phyloP scores from a whole-genome alignment of 1,139 yeast genomes.

The Hansenula anomala region DNA sequence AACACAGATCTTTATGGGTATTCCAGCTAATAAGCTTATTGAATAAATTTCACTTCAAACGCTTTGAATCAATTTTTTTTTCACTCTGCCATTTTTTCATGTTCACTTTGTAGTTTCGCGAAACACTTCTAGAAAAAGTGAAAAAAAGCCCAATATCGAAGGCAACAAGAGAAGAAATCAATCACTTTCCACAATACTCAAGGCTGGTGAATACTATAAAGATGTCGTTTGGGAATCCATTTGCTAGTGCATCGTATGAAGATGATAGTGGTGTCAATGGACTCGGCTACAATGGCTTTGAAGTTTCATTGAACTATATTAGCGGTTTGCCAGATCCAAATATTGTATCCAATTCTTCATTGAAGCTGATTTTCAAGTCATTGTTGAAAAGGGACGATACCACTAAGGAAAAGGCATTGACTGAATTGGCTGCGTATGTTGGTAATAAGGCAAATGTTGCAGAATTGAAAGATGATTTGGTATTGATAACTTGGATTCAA shows the following conservation, averaged over 20 bases:
- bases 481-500: conserved; percentile 70
- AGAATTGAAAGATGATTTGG: conserved; percentile 41
- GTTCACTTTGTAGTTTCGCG: no score
- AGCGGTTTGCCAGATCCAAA: conserved; percentile 74
- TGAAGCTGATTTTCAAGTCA: conserved; percentile 66
- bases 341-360: conserved; percentile 49
- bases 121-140: no score
- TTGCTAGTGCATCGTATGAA: conserved; percentile 7
- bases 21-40: no score
- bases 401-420: conserved; percentile 78
- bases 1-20: no score
- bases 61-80: no score
- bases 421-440: conserved; percentile 41
- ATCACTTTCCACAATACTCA: no score
- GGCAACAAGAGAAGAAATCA: no score
- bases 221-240: conserved; percentile 20
- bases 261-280: conserved; percentile 19
- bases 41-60: no score
- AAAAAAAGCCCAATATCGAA: no score
- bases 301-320: conserved; percentile 69
- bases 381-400: conserved; percentile 73
- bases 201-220: no score
- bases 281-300: conserved; percentile 48
- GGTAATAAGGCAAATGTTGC: conserved; percentile 25
- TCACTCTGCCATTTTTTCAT: no score